A percentile compares a stretch with the other conserved stretches of the same genome.
These are phyloP conservation scores for Arthrocladium fulminans DNA, from an alignment of 2,329 filamentous ascomycete species.

Conservation along the genomic window DNA sequence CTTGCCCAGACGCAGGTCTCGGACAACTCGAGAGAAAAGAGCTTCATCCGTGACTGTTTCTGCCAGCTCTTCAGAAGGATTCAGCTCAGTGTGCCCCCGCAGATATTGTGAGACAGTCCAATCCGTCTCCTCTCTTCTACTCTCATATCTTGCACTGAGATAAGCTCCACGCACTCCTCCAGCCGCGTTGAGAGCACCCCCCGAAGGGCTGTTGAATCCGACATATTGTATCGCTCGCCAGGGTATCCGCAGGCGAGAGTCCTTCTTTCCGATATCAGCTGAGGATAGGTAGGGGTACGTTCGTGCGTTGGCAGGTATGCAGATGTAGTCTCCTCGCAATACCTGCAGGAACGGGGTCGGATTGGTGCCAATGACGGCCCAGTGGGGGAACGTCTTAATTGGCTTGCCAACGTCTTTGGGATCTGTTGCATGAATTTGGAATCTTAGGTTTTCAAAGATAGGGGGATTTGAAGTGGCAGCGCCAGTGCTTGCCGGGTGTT, in stretches of 20 bases:
- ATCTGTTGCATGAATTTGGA: constrained; percentile 54
- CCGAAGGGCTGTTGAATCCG: constrained; percentile 68
- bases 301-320: constrained; percentile 64
- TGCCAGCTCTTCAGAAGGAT: constrained; percentile 53
- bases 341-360: constrained; percentile 77
- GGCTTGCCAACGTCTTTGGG: constrained; percentile 28
- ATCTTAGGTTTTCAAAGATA: constrained; percentile 62
- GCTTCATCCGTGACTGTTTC: constrained; percentile 43
- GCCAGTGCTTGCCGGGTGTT: constrained; percentile 50
- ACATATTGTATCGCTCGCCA: constrained; percentile 73
- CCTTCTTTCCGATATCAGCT: constrained; percentile 46
- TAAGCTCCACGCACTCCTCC: constrained; percentile 59
- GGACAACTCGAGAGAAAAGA: constrained; percentile 54
- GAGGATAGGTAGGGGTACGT: constrained; percentile 70
- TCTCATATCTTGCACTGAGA: constrained; percentile 84
- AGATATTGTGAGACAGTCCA: constrained; percentile 77
- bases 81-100: constrained; percentile 71
- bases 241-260: constrained; percentile 47
- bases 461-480: constrained; percentile 53
- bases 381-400: constrained; percentile 46
- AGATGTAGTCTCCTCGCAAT: constrained; percentile 65
- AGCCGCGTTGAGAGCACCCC: constrained; percentile 49
- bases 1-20: constrained; percentile 58
- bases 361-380: constrained; percentile 73
- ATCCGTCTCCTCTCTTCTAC: constrained; percentile 73